phyloP scores from a whole-genome alignment of 306 rosid genomes.

The Biancaea sappan region DNA sequence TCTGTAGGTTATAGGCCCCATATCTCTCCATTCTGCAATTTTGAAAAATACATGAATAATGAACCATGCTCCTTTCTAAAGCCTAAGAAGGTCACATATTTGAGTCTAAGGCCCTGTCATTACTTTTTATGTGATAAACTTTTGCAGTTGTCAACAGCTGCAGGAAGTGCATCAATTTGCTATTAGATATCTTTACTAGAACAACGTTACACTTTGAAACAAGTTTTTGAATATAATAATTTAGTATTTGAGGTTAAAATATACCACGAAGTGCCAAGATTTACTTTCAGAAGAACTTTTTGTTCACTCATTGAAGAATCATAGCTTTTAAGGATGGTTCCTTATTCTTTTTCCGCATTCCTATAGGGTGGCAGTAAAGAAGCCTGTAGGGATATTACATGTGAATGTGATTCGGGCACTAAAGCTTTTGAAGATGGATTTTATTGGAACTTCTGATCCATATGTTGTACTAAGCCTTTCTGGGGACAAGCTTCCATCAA shows the following conservation, averaged over 20 bases:
- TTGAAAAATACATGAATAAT: neutral
- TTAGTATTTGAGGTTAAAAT: slow-evolving; percentile 15
- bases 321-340: slow-evolving; percentile 4
- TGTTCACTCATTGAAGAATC: neutral
- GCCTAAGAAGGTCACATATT: neutral
- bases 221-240: neutral
- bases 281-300: slow-evolving; percentile 2
- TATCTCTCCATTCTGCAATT: neutral
- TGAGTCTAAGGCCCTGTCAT: neutral
- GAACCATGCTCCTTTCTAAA: neutral
- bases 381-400: slow-evolving; percentile 92
- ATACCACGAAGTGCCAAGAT: neutral
- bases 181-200: neutral
- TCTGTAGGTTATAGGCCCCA: neutral
- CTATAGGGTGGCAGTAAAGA: slow-evolving; percentile 62
- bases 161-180: neutral
- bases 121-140: neutral
- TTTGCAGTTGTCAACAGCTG: neutral
- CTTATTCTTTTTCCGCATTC: slow-evolving; percentile 11
- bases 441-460: slow-evolving; percentile 91
- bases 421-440: slow-evolving; percentile 83
- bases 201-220: neutral
- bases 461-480: slow-evolving; percentile 77
- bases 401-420: slow-evolving; percentile 83
- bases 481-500: slow-evolving; percentile 75